Evolutionary conservation across 495 filamentous ascomycete genomes (phyloP).

Genomic region (Penicillium tannophilum): DNA sequence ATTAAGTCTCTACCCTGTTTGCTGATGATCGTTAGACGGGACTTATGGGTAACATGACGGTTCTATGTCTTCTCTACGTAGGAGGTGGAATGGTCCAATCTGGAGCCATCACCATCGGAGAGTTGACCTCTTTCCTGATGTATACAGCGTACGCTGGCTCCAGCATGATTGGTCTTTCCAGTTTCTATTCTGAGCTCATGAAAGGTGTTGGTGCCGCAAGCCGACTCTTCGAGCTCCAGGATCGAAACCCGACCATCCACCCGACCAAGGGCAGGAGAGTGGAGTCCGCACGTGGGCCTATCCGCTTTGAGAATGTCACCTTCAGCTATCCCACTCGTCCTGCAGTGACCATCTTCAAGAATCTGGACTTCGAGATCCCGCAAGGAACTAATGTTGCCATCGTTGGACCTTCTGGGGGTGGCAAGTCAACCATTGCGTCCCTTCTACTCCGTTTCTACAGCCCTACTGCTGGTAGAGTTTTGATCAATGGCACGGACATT

Average conservation of each 20-base stretch:
- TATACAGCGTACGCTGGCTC: conserved; percentile 92
- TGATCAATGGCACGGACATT: conserved; percentile 84
- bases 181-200: conserved; percentile 98
- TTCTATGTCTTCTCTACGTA: conserved; percentile 86
- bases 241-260: conserved; percentile 83
- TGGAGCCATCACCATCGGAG: conserved; percentile 85
- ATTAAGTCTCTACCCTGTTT: neutral
- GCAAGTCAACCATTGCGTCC: conserved; percentile 91
- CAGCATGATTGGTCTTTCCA: conserved; percentile 88
- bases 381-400: conserved; percentile 94
- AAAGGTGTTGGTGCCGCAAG: conserved; percentile 96
- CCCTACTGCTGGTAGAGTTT: conserved; percentile 74
- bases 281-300: conserved; percentile 78
- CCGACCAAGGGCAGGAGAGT: conserved; percentile 79
- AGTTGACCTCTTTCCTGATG: conserved; percentile 97
- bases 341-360: conserved; percentile 86
- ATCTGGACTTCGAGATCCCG: conserved; percentile 85
- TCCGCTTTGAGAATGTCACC: conserved; percentile 78
- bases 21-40: conserved; percentile 59
- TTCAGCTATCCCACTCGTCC: conserved; percentile 93
- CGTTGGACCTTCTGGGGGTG: conserved; percentile 91
- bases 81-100: conserved; percentile 87
- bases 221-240: conserved; percentile 93
- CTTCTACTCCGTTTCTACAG: conserved; percentile 89
- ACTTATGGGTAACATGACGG: conserved; percentile 92